phyloP scores from a whole-genome alignment of 2,329 filamentous ascomycete genomes.

The Pseudopyricularia cyperi region DNA sequence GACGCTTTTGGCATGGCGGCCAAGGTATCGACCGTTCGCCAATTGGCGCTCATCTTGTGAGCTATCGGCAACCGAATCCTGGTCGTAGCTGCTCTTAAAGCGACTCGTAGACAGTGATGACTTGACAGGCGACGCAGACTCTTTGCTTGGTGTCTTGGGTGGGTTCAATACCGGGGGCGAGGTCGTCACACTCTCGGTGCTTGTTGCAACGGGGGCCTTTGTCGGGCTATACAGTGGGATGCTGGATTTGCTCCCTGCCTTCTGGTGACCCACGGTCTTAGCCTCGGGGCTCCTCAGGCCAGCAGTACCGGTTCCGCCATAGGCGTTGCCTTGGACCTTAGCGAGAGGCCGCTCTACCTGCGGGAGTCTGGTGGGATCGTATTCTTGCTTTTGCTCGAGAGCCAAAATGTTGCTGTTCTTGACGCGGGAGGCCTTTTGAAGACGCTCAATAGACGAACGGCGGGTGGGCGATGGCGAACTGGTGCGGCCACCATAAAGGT shows the following conservation, averaged over 20 bases:
- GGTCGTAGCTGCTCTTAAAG: constrained; percentile 57
- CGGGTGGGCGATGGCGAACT: constrained; percentile 60
- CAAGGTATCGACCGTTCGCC: constrained; percentile 53
- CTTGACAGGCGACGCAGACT: constrained; percentile 70
- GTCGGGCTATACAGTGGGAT: constrained; percentile 45
- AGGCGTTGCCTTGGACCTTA: constrained; percentile 61
- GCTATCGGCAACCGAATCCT: constrained; percentile 55
- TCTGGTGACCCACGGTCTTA: constrained; percentile 26
- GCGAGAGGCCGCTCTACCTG: constrained; percentile 73
- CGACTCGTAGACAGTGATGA: constrained; percentile 66
- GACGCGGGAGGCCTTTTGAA: constrained; percentile 88
- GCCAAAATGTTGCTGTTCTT: constrained; percentile 98
- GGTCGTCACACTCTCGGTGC: constrained; percentile 1
- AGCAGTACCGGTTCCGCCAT: constrained; percentile 42
- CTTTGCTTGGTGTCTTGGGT: constrained; percentile 48
- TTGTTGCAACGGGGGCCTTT: constrained; percentile 28
- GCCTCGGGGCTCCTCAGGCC: constrained; percentile 35
- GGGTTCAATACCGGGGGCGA: constrained; percentile 15
- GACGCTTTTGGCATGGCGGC: constrained; percentile 88
- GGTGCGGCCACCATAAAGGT: constrained; percentile 39
- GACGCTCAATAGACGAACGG: constrained; percentile 84
- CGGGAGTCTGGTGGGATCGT: constrained; percentile 68
- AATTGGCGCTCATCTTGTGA: constrained; percentile 44
- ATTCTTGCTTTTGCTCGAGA: constrained; percentile 82
- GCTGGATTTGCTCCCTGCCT: constrained; percentile 45